Base-by-base conservation (phyloP, 75 land plant genomes). In the Sequoia sempervirens region DNA sequence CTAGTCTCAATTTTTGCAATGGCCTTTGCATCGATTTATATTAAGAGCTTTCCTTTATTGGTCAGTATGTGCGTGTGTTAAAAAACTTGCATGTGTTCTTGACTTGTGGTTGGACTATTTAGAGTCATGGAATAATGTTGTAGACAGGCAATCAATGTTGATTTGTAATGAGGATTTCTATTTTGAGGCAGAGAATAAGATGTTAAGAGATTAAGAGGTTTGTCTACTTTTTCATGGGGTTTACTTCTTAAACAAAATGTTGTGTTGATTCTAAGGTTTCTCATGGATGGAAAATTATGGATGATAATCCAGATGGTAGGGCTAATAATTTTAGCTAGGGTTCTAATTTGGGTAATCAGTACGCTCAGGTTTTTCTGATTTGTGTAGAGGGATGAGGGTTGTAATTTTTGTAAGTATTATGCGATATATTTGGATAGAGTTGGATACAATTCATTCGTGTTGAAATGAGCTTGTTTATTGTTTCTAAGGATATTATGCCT, bases 21-120 rank as follows among this genome's bases (percentile, higher is more conserved):
- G 95, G 88, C 96, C 98, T 56, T 54, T 96, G 69, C 94, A 96
- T 75, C 88, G 98, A 88, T 96, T 89, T 79, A 84, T 94, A 10
- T 80, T 91, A 86, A 90, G 98, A 79, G 92, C 93, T 23, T 96
- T 96, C 75, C 64, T 86, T 72, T 91, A 86, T 38, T 93, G 93
- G 85, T 96, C 98, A 0, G 78, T 93, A 72, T 96, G 91, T 30
- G 88, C 86, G 17, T 86, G 95, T 30, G 88, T 94, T 9, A 93
- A 90, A 84, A 93, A 94, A 87, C 91, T 83, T 23, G 80, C 87
- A 10, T 82, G 86, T 70, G 90, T 93, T 58, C 89, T 96, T 79
- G 83, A 87, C 28, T 80, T 96, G n/a, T 96, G 98, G 98, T 43
- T 91, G 75, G 83, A 74, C 61, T 96, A 93, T 64, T 73, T 95